Evolutionary conservation across 192 early-diverging fungal species (phyloP), one percentile per base, ranked within the genome.

Genomic region (Chytriomyces sp.): DNA sequence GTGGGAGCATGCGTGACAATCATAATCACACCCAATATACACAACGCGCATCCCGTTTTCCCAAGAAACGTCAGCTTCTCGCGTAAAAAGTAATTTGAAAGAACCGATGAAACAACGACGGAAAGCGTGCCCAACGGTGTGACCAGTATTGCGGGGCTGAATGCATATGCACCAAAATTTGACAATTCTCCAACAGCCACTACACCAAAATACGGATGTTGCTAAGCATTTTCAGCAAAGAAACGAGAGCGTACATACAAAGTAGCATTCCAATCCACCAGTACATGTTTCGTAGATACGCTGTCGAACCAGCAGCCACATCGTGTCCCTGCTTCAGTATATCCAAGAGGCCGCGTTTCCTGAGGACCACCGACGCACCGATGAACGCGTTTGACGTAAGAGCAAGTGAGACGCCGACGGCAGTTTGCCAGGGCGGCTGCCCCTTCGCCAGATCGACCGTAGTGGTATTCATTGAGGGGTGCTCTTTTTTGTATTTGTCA

Each of bases 111-210:
- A 62, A 94, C 90, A 67, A 96, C 92, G 57, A 95, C 95, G 76
- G 91, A 91, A 24, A 96, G 82, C 50, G 94, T 92, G 45, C 93
- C 93, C 70, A 96, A 85, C 5, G 95, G 95, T 49, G 95, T 95
- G 13, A 96, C 93, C 47, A 96, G 86, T 78, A 95, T 93, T 23
- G 95, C 93, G 7, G 95, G 95, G 47, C 93, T 91, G 87, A 96
- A 96, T 59, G 94, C 94, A 77, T 96, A 96, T 0, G 95, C 95
- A 2, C 93, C 91, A 86, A 96, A 96, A 85, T 97, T 97, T 74
- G 91, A 89, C 73, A 94, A 84, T 86, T 96, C 95, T 74, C 95
- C 95, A 44, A 94, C 75, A 5, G 88, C 93, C 93, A 95, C 91
- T 93, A 61, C 35, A 35, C 35, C 35, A 35, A 35, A 35, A 35